Percentiles rank a stretch among this genome's conserved stretches.
These are phyloP conservation scores for Skeletonema tropicum DNA, from an alignment of 108 stramenopile genomes.

Conservation along the genomic window DNA sequence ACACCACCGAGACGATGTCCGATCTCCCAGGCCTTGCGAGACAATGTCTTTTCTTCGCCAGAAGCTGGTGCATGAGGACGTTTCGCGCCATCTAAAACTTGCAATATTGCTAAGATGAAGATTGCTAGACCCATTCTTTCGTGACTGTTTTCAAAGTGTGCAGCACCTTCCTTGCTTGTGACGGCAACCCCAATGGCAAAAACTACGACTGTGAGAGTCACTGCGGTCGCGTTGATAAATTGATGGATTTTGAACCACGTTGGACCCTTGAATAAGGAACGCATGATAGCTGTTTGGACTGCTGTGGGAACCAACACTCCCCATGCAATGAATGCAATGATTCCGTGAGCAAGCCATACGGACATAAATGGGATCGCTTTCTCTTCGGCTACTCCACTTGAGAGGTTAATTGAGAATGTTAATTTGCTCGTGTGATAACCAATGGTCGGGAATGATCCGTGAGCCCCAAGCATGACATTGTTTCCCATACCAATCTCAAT, in stretches of 20 bases:
- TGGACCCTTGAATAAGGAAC: constrained; percentile 27
- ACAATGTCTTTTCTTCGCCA: constrained; percentile 8
- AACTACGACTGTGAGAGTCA: constrained; percentile 37
- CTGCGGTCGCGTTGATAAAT: constrained; percentile 33
- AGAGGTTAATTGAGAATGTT: constrained; percentile 15
- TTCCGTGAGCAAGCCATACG: constrained; percentile 70
- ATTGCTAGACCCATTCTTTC: constrained; percentile 46
- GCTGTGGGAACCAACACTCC: constrained; percentile 66
- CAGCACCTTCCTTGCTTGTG: constrained; percentile 28
- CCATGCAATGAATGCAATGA: constrained; percentile 67
- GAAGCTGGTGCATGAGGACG: constrained; percentile 34
- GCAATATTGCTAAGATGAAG: constrained; percentile 50
- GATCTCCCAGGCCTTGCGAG: constrained; percentile 34
- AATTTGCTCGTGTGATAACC: constrained; percentile 20
- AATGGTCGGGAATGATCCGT: neutral
- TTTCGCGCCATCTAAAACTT: constrained; percentile 41
- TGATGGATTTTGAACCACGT: constrained; percentile 57
- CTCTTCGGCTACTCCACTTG: constrained; percentile 16
- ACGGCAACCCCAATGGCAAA: constrained; percentile 53
- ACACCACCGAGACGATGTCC: constrained; percentile 4
- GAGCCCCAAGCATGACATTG: neutral
- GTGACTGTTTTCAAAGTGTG: constrained; percentile 51
- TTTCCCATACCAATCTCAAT: neutral
- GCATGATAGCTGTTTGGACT: constrained; percentile 56
- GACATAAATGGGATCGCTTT: constrained; percentile 6